Conservation (phyloP, 768 basidiomycete species). For the Boletus sp. region DNA sequence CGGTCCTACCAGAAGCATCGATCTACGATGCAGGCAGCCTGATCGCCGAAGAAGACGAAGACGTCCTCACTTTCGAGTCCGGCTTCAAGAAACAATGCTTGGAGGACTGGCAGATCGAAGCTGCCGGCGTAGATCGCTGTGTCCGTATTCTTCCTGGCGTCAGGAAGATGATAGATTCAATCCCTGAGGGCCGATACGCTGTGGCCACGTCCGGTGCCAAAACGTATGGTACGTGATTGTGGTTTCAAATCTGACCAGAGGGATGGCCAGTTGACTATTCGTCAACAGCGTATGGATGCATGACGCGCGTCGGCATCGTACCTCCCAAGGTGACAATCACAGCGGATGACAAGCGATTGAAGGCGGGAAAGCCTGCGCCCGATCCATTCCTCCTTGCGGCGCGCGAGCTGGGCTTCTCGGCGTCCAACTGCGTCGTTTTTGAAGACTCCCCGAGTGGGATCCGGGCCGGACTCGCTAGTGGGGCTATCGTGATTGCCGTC, state of each 20-base stretch:
- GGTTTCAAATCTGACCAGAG: background rate
- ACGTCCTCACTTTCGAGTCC: constrained; percentile 29
- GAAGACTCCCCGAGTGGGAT: constrained; percentile 73
- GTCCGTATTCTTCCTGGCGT: constrained; percentile 75
- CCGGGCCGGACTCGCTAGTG: constrained; percentile 67
- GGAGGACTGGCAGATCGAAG: constrained; percentile 57
- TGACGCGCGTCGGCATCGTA: constrained; percentile 66
- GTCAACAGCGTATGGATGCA: constrained; percentile 56
- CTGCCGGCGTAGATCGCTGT: constrained; percentile 54
- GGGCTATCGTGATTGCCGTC: constrained; percentile 69
- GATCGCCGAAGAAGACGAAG: constrained; percentile 37
- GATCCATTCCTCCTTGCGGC: constrained; percentile 66
- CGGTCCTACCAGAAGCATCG: constrained; percentile 31
- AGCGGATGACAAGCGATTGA: constrained; percentile 71
- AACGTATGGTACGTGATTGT: constrained; percentile 52
- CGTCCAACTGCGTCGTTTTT: constrained; percentile 69
- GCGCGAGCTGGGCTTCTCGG: constrained; percentile 52
- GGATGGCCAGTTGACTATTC: background rate
- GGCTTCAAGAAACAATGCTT: constrained; percentile 32
- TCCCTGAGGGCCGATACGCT: constrained; percentile 65
- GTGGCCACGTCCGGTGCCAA: constrained; percentile 75
- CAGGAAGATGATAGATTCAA: constrained; percentile 57
- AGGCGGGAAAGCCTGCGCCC: constrained; percentile 61
- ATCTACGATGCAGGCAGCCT: constrained; percentile 24
- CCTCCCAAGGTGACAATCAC: constrained; percentile 72